These are phyloP conservation scores for Fusarium xylarioides DNA, from an alignment of 2,329 filamentous ascomycete species.

Conservation along the genomic window DNA sequence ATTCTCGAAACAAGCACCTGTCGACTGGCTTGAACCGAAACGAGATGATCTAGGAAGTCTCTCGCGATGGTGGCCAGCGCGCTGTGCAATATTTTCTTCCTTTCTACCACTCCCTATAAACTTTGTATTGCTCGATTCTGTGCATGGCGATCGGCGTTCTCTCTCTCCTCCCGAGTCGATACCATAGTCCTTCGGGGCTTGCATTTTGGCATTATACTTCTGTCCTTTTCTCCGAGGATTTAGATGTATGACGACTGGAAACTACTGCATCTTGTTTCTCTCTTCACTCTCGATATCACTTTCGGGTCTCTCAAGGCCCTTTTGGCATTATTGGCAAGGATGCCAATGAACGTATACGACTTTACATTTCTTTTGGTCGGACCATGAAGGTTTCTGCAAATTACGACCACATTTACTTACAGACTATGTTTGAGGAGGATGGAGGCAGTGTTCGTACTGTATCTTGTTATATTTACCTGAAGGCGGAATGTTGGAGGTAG, in stretches of 20 bases:
- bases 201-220: slow-evolving; percentile 14
- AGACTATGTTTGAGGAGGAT: slow-evolving; percentile 39
- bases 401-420: slow-evolving; percentile 20
- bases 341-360: slow-evolving; percentile 9
- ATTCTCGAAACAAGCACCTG: slow-evolving; percentile 50
- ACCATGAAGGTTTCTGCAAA: slow-evolving; percentile 11
- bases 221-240: neutral
- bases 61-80: slow-evolving; percentile 2
- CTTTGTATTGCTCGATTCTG: slow-evolving; percentile 34
- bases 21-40: slow-evolving; percentile 62
- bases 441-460: slow-evolving; percentile 12
- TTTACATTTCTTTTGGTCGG: slow-evolving; percentile 31
- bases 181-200: slow-evolving; percentile 22
- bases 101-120: slow-evolving; percentile 35
- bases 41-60: slow-evolving; percentile 62
- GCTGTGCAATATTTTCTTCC: slow-evolving; percentile 14
- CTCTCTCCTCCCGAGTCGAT: slow-evolving; percentile 33
- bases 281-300: slow-evolving; percentile 17
- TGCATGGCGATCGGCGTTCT: slow-evolving; percentile 55
- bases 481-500: neutral
- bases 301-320: neutral
- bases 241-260: slow-evolving; percentile 1
- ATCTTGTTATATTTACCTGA: slow-evolving; percentile 13
- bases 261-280: neutral
- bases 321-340: slow-evolving; percentile 4